These are phyloP conservation scores for Taphrina confusa DNA, from an alignment of 1,139 yeast genomes.

Conservation along the genomic window DNA sequence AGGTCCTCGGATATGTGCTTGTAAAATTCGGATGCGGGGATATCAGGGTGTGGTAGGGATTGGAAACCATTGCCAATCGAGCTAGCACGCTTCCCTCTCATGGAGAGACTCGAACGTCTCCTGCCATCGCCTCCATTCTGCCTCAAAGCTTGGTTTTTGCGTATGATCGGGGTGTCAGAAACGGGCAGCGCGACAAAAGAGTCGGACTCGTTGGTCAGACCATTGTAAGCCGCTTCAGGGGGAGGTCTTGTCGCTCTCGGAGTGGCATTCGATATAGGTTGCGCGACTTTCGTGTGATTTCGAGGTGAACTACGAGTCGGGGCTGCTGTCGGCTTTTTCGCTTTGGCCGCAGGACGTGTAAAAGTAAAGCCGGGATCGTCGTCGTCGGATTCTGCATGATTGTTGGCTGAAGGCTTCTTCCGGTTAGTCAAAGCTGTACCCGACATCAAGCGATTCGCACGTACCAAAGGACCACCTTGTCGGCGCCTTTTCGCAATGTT, in stretches of 20 bases:
- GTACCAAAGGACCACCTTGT: conserved; percentile 1
- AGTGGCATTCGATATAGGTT: conserved; percentile 4
- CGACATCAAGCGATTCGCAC: background rate
- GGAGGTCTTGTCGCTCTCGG: conserved; percentile 16
- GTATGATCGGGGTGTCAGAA: conserved; percentile 51
- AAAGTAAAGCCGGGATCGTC: conserved; percentile 36
- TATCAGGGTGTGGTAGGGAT: conserved; percentile 68
- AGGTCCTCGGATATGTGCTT: conserved; percentile 62
- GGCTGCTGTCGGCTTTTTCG: conserved; percentile 9
- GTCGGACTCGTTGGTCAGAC: conserved; percentile 16
- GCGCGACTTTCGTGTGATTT: conserved; percentile 10
- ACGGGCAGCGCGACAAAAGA: conserved; percentile 46
- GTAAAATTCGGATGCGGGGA: conserved; percentile 59
- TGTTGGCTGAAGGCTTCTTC: background rate
- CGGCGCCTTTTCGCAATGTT: conserved; percentile 11
- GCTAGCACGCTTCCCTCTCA: conserved; percentile 70
- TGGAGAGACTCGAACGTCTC: conserved; percentile 45
- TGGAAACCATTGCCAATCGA: conserved; percentile 72
- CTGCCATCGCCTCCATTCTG: conserved; percentile 43
- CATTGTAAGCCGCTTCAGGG: background rate
- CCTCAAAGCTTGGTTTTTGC: conserved; percentile 48
- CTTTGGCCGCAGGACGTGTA: conserved; percentile 31
- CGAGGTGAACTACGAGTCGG: conserved; percentile 33
- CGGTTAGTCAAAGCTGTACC: background rate
- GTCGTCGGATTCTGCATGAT: conserved; percentile 19